Evolutionary conservation across 2,329 filamentous ascomycete species (phyloP).

Genomic region (Apiospora hydei): DNA sequence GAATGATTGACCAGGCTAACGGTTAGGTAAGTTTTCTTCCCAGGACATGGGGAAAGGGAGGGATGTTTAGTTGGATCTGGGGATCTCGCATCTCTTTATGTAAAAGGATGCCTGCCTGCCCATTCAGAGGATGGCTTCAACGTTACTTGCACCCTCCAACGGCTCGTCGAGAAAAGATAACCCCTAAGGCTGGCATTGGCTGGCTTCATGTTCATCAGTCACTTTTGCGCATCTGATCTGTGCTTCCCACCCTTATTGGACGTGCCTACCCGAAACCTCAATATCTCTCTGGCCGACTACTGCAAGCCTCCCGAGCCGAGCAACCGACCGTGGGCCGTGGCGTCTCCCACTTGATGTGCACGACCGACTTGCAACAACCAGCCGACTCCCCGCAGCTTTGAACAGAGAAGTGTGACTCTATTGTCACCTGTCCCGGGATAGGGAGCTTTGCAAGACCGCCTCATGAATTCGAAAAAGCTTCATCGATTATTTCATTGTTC

Average conservation of each 20-base stretch:
- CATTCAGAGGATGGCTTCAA: not conserved
- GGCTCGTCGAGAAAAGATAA: not conserved
- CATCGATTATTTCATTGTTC: not conserved
- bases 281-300: slow-evolving; percentile 3
- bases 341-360: not conserved
- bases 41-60: too few relatives aligned
- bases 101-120: not conserved
- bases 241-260: not conserved
- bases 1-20: not conserved
- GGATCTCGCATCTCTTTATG: not conserved
- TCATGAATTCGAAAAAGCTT: not conserved
- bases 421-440: not conserved
- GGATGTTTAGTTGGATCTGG: not conserved
- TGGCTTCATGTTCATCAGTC: not conserved
- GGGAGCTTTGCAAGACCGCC: not conserved
- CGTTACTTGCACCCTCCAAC: not conserved
- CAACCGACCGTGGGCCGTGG: not conserved
- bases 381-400: not conserved
- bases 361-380: not conserved
- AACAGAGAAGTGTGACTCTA: not conserved
- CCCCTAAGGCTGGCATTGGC: not conserved
- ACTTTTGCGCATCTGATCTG: not conserved
- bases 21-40: not conserved
- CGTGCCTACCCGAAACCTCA: not conserved
- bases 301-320: slow-evolving; percentile 3